Conservation (phyloP, 179 eudicot genomes). For the Beta macrorhiza region DNA sequence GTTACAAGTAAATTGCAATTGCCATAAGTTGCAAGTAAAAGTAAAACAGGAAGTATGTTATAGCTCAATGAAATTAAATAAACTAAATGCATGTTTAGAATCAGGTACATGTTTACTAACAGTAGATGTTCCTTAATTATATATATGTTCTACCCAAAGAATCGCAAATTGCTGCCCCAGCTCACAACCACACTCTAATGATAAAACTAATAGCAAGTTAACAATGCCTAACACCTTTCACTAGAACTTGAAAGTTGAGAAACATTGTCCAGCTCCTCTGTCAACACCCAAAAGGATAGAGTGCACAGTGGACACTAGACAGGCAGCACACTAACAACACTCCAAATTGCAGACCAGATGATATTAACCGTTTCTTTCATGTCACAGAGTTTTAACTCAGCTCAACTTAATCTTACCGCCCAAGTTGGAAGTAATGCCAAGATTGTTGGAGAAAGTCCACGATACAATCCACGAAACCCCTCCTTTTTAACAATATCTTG, state of each 20-base stretch:
- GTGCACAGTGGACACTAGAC: neutral
- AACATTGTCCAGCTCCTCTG: neutral
- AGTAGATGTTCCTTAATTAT: neutral
- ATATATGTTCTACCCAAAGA: neutral
- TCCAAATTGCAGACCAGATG: neutral
- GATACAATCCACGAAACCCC: conserved; percentile 80
- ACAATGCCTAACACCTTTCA: neutral
- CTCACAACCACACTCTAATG: neutral
- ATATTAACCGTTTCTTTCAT: neutral
- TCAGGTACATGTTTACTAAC: neutral
- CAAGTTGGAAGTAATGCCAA: conserved; percentile 92
- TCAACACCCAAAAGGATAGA: neutral
- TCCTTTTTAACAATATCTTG: conserved; percentile 66
- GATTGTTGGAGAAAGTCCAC: conserved; percentile 94
- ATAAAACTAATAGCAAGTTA: neutral
- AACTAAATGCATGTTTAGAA: neutral
- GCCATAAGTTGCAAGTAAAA: too few species aligned
- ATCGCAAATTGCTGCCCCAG: neutral
- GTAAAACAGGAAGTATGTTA: too few species aligned
- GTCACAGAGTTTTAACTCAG: neutral
- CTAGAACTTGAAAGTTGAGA: neutral
- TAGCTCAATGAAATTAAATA: neutral
- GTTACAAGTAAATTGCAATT: too few species aligned
- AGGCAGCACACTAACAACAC: neutral
- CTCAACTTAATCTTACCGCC: conserved; percentile 65